Evolutionary conservation across 192 early-diverging fungal species (phyloP), one percentile per base, ranked within the genome.

Genomic region (Chytriomyces sp.): DNA sequence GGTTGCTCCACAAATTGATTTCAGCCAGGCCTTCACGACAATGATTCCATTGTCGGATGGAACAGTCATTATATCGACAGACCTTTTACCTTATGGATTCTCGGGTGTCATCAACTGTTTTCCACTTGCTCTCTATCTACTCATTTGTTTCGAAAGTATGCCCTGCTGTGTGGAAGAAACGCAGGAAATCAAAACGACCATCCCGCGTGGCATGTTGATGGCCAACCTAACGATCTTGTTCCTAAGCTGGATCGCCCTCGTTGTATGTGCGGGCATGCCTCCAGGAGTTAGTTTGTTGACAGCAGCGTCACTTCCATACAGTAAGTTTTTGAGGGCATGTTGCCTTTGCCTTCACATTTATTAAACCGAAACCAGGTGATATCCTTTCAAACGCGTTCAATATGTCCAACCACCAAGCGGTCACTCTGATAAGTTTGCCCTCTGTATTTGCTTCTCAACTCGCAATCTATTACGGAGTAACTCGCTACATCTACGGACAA

Each of bases 101-200:
- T 2, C 8, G 19, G 68, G 68, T 30, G 68, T 70, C 10, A 62
- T 70, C 19, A 25, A 63, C 8, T 30, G 26, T 6, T 33, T 70
- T 26, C 68, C 68, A 19, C 36, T 39, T 22, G 30, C 68, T 17
- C 39, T 70, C 8, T 70, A 70, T 39, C 39, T 70, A 8, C 54
- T 52, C 34, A 70, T 70, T 60, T 41, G 68, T 33, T 70, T 70
- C 33, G 68, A 70, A 33, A 41, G 34, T 19, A 61, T 61, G 59
- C 59, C 59, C 12, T 66, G 64, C 30, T 66, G 64, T 54, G 64
- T 57, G 32, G 64, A 66, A 54, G 64, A 66, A 57, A 66, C 64
- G 4, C 12, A 30, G 19, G 41, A 56, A 32, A 57, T 66, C 30
- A 44, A 8, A 28, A 19, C 14, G 34, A 57, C 26, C 12, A 33